Evolutionary conservation across 371 early-diverging fungal species (phyloP).

Genomic region (Apophysomyces variabilis): DNA sequence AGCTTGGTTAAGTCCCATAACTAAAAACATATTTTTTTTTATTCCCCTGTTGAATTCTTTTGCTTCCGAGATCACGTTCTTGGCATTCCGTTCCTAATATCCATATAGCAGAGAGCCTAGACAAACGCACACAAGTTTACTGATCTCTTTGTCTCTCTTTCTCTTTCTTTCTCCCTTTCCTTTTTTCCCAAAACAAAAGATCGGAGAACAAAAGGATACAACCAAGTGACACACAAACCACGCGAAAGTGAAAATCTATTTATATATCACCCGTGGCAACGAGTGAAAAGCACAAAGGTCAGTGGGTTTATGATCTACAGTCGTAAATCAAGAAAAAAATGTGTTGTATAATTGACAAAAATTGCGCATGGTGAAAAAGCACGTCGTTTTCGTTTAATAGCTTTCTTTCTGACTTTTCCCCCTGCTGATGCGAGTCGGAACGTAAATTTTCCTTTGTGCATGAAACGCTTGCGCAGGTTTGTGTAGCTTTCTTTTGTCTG

Average conservation of each 20-base stretch:
- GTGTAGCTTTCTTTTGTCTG: neutral
- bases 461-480: neutral
- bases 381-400: neutral
- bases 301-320: neutral
- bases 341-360: neutral
- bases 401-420: neutral
- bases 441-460: neutral
- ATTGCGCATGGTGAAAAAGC: neutral
- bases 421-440: slow-evolving; percentile 1
- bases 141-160: neutral
- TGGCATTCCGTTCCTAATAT: neutral
- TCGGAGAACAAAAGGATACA: slow-evolving; percentile 1
- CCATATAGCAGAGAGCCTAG: neutral
- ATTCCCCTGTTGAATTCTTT: neutral
- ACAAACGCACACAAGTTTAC: neutral
- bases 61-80: slow-evolving; percentile 10
- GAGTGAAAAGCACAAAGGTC: neutral
- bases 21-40: neutral
- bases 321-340: neutral
- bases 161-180: neutral
- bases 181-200: neutral
- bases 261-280: neutral
- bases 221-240: slow-evolving; percentile 2
- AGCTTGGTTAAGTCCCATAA: neutral
- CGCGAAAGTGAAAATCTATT: neutral